Evolutionary conservation across 2,329 filamentous ascomycete species (phyloP), one percentile per base, ranked within the genome.

Genomic region (Beauveria asiatica): DNA sequence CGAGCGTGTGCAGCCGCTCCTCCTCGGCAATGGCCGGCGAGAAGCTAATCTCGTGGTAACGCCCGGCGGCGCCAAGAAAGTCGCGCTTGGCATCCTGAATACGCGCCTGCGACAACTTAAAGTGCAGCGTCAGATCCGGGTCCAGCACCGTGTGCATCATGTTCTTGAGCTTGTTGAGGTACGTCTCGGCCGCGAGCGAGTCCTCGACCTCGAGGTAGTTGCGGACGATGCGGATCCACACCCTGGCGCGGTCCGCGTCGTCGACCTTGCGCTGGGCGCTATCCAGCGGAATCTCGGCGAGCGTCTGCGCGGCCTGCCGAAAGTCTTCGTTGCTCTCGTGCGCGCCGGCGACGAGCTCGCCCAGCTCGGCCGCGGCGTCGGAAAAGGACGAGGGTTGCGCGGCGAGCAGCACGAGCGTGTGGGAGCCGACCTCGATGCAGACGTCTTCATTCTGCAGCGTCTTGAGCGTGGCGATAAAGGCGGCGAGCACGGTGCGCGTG

Each of bases 191-290:
- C 41, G 83, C 82, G 1, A 88, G 91, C 9, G 90, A 88, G 75
- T 97, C 92, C 71, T 96, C 93, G 52, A 92, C 90, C 76, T 99
- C 93, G 63, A 99, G 83, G 72, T 94, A 95, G 78, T 95, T 89
- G 63, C 94, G 85, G 70, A 95, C 92, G 70, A 99, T 96, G 62
- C 93, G 89, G 66, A 97, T 88, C 90, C 93, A 97, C 59, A 94
- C 84, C 59, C 81, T 80, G 9, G 91, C 90, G 74, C 92, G 92
- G 66, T 93, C 89, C 67, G 90, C 85, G 70, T 92, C 87, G 30
- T 86, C 85, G 41, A 97, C 86, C 60, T 89, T 86, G 53, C 93
- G 87, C 76, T 96, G 92, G 2, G 92, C 92, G 61, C 84, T 88
- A 70, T 99, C 93, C 51, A 97, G 85, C 39, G 92, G 89, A 67